Evolutionary conservation across 495 filamentous ascomycete genomes (phyloP), one percentile per base, ranked within the genome.

Genomic region (Penicillium salamii): DNA sequence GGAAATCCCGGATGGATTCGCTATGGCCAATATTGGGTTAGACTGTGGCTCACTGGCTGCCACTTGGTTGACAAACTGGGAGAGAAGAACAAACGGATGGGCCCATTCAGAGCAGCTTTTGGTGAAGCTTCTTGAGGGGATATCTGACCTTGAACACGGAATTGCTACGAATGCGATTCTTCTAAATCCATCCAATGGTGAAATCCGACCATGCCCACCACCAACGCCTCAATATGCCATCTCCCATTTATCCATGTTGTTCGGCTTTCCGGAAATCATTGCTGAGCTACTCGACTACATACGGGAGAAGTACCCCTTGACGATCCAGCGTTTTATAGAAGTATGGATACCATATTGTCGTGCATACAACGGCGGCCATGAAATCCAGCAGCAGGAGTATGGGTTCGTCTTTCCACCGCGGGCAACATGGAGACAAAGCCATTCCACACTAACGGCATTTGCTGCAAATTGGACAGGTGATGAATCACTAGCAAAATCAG

Each of bases 61-160:
- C 5, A 63, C 63, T 8, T 78, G 72, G 70, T 53, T 75, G 3
- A 58, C 70, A 8, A 67, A 70, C 40, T 76, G 71, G 72, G 71
- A 76, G 44, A 49, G 72, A 20, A 65, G 68, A 12, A 61, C 24
- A 7, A 31, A 46, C n/a, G 55, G 24, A 23, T 58, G 55, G 55
- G 6, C 2, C 11, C n/a, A 31, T 6, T 58, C 13, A 9, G 46
- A 17, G 29, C 33, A 48, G 3, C 51, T 58, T 21, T 33, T 62
- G 4, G 21, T 62, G 1, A 48, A 42, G 3, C 18, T 62, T 4
- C 49, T 62, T 7, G 36, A 62, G 1, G 55, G 58, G 12, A 55
- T 62, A 8, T 14, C 58, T 8, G 42, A 12, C 13, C 52, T 62
- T 12, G 36, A 50, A 31, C 49, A 62, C 28, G 58, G 58, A 0